A percentile compares a stretch with the other conserved stretches of the same genome.
These are phyloP conservation scores for Hericium erinaceus DNA, from an alignment of 768 basidiomycete genomes.

Conservation along the genomic window DNA sequence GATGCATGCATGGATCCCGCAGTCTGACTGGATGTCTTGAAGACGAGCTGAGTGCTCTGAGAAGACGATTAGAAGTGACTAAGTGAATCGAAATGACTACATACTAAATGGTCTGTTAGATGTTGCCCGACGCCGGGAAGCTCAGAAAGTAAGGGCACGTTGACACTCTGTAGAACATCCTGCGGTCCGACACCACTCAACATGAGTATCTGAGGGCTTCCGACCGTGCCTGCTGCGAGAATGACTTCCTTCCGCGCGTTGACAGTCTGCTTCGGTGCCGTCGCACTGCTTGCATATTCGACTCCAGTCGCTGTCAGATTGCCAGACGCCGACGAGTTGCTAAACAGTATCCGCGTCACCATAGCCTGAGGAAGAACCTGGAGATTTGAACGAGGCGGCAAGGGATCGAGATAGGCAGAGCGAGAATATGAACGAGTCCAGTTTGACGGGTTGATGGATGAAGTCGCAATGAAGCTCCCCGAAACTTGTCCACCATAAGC, in stretches of 20 bases:
- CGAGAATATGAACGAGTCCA: conserved; percentile 60
- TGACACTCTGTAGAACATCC: conserved; percentile 38
- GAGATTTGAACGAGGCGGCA: conserved; percentile 53
- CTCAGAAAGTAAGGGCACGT: conserved; percentile 34
- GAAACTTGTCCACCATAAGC: conserved; percentile 39
- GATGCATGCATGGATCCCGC: conserved; percentile 20
- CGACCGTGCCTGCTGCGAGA: conserved; percentile 37
- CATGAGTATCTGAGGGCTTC: conserved; percentile 46
- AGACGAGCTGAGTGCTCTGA: conserved; percentile 29
- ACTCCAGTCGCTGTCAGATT: conserved; percentile 36
- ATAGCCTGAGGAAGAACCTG: conserved; percentile 52
- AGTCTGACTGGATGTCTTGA: conserved; percentile 29
- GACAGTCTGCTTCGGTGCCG: conserved; percentile 29
- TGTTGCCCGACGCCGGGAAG: conserved; percentile 57
- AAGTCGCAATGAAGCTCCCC: conserved; percentile 46
- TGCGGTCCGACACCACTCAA: conserved; percentile 50
- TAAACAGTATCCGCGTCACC: conserved; percentile 45
- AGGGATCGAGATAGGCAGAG: conserved; percentile 54
- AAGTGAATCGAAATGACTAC: conserved; percentile 3
- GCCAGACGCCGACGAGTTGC: conserved; percentile 19
- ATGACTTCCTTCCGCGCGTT: conserved; percentile 56
- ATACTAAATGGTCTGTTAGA: conserved; percentile 44
- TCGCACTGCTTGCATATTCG: conserved; percentile 34
- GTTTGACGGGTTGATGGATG: conserved; percentile 52
- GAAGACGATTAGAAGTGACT: neutral